Percentiles rank a stretch among this genome's conserved stretches.
Conservation (phyloP, 2,329 filamentous ascomycete species). For the Neonectria coccinea region DNA sequence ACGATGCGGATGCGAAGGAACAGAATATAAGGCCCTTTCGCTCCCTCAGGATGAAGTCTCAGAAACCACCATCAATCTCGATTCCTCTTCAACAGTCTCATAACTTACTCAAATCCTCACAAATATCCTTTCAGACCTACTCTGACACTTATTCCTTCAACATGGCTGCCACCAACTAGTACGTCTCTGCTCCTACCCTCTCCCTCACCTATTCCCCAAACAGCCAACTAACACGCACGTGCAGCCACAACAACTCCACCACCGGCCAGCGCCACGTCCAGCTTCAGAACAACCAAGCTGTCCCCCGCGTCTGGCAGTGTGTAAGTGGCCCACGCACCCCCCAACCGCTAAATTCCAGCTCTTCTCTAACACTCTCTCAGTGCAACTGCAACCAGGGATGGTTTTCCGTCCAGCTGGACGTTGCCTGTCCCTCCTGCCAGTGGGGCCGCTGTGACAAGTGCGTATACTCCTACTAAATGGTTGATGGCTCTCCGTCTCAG, state of each 20-base stretch:
- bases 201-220: background rate
- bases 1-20: background rate
- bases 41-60: background rate
- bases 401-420: background rate
- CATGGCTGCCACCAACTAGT: background rate
- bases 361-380: background rate
- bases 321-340: background rate
- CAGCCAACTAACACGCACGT: background rate
- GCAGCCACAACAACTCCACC: background rate
- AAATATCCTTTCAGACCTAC: background rate
- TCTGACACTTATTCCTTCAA: background rate
- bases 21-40: background rate
- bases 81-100: background rate
- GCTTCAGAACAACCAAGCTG: background rate
- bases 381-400: background rate
- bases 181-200: background rate
- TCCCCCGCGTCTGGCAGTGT: background rate
- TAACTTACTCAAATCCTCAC: background rate
- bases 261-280: background rate
- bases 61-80: background rate
- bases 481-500: background rate
- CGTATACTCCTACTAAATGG: constrained; percentile 32
- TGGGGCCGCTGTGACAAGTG: constrained; percentile 37
- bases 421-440: background rate
- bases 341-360: no score